Percentiles rank a stretch among this genome's conserved stretches.
phyloP scores from a whole-genome alignment of 768 basidiomycete species.

The Trametes meyenii region DNA sequence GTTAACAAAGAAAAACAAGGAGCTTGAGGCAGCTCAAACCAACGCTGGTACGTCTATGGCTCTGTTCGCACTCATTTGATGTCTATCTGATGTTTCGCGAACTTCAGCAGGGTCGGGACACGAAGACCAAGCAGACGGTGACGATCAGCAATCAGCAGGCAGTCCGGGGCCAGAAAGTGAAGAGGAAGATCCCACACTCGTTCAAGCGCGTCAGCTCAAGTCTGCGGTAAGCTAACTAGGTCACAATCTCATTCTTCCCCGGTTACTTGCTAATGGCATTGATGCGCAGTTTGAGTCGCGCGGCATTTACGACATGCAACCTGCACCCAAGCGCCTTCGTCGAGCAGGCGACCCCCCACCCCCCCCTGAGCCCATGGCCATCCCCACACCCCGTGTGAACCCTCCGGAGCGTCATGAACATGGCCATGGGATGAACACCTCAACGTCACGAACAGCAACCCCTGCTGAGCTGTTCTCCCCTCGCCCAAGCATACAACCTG shows the following conservation, averaged over 20 bases:
- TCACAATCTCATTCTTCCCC: neutral
- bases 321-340: neutral
- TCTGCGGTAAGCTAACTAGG: neutral
- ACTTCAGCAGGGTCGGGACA: neutral
- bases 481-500: too few species aligned
- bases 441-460: too few species aligned
- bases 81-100: neutral
- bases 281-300: slow-evolving; percentile 1
- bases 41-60: too few species aligned
- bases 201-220: neutral
- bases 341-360: too few species aligned
- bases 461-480: too few species aligned
- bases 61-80: too few species aligned
- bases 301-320: neutral
- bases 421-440: too few species aligned
- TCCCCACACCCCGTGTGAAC: too few species aligned
- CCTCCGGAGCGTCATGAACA: too few species aligned
- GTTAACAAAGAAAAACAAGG: too few species aligned
- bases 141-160: neutral
- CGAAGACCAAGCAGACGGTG: neutral
- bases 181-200: neutral
- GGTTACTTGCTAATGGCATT: neutral
- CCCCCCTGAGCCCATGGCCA: too few species aligned
- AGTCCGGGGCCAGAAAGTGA: neutral
- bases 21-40: too few species aligned